Base-by-base conservation (phyloP, 2,329 filamentous ascomycete genomes). In the Arthrobotrys musiformis region DNA sequence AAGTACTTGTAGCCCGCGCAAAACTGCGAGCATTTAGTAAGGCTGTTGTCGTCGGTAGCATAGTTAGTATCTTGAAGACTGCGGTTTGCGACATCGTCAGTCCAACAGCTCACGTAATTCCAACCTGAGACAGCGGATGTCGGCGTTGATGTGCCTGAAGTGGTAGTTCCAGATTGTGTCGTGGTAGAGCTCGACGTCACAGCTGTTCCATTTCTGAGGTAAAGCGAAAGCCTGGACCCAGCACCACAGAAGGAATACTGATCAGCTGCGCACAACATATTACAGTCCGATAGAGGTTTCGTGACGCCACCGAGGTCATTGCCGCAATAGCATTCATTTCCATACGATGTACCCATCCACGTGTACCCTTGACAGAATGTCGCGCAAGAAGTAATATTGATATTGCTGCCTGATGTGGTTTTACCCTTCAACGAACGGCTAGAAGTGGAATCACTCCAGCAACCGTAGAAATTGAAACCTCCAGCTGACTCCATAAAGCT, bases 301-400 rank as follows among this genome's bases (percentile, higher is more conserved):
- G 72, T 30, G 4, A 81, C 82, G 0, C 77, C 68, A 1, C 81
- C 81, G 2, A 85, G 74, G 0, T 54, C 72, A 22, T 84, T 81
- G 0, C 84, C 84, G 30, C 84, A 85, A 58, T 82, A 85, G 63
- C 84, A 85, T 66, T 85, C 83, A 33, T 84, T 85, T 28, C 84
- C 83, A 2, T 79, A 79, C 3, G 67, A 62, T 17, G 70, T 70
- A 28, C 19, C 72, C 63, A 76, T 69, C 24, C 33, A 76, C 9
- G 56, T 64, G 30, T 76, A 76, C 22, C 72, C 64, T 19, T 19
- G 37, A 15, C 72, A 76, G 50, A 28, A 64, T 9, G 46, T 60
- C 9, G 72, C 72, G n/a, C 72, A 76, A 9, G n/a, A 76, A 17
- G 72, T 76, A 7, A 76, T 76, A 30, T 76, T 76, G 11, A 76